phyloP scores from a whole-genome alignment of 164 flowering plant species.

The Chimonanthus praecox region DNA sequence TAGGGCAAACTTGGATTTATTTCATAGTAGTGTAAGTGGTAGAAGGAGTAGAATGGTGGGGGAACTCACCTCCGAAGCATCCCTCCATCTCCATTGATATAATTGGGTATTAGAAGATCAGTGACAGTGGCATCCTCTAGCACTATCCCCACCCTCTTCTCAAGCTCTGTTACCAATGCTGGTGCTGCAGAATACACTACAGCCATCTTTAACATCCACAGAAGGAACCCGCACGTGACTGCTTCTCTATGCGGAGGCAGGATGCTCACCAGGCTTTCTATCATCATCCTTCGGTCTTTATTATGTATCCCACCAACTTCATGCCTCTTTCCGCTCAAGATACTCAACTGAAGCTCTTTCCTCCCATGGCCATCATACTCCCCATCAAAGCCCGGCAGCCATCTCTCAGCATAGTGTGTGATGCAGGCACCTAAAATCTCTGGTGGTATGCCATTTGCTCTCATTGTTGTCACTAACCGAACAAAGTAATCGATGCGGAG shows the following conservation, averaged over 20 bases:
- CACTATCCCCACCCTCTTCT: constrained; percentile 68
- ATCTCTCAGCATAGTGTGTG: constrained; percentile 54
- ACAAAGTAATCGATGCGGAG: constrained; percentile 66
- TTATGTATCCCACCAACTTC: constrained; percentile 27
- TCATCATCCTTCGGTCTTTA: constrained; percentile 54
- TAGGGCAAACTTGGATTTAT: not conserved
- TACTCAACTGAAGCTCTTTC: constrained; percentile 44
- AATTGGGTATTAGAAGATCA: constrained; percentile 68
- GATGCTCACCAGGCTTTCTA: constrained; percentile 71
- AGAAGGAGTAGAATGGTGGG: not conserved
- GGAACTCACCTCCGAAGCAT: constrained; percentile 31
- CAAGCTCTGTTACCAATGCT: constrained; percentile 72
- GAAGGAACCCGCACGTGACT: constrained; percentile 64
- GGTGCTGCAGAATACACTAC: constrained; percentile 49
- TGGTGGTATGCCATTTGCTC: constrained; percentile 48
- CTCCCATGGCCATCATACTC: constrained; percentile 30
- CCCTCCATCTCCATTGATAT: constrained; percentile 36
- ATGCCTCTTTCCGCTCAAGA: constrained; percentile 35
- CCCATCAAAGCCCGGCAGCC: constrained; percentile 49
- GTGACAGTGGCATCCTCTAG: constrained; percentile 60
- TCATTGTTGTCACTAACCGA: constrained; percentile 50
- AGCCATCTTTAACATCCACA: constrained; percentile 67
- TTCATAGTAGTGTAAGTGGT: too few species aligned
- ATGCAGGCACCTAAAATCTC: constrained; percentile 57
- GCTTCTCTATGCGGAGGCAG: constrained; percentile 61